Conservation (phyloP, 2,329 filamentous ascomycete genomes). For the Pseudonectria foliicola region DNA sequence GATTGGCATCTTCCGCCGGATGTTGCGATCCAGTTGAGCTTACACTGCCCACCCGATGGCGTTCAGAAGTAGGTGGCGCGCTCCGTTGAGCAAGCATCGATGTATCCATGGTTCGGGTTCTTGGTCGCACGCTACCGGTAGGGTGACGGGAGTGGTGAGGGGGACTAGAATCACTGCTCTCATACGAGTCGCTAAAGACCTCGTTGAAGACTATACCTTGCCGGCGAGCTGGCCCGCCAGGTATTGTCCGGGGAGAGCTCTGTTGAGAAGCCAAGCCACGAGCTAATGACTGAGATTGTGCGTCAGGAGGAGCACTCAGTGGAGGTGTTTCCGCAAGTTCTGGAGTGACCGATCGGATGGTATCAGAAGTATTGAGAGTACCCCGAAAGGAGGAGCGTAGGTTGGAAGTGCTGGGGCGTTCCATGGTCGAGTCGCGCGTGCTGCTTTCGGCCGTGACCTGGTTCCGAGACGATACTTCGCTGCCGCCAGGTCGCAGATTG, state of each 20-base stretch:
- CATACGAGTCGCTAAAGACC: slow-evolving; percentile 42
- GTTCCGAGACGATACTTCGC: slow-evolving; percentile 27
- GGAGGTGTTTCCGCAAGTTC: slow-evolving; percentile 39
- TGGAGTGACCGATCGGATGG: slow-evolving; percentile 60
- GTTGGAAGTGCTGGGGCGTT: slow-evolving; percentile 29
- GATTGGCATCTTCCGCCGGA: slow-evolving; percentile 42
- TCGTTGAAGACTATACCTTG: slow-evolving; percentile 58
- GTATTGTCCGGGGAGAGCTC: slow-evolving; percentile 26
- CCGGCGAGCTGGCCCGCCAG: slow-evolving; percentile 36
- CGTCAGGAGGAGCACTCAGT: slow-evolving; percentile 16
- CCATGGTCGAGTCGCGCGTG: slow-evolving; percentile 24
- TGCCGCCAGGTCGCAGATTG: slow-evolving; percentile 29
- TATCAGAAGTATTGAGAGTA: slow-evolving; percentile 29
- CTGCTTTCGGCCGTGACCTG: slow-evolving; percentile 25
- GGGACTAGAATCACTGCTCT: slow-evolving; percentile 35
- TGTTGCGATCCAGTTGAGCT: slow-evolving; percentile 53
- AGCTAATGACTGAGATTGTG: slow-evolving; percentile 14
- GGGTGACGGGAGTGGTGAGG: slow-evolving; percentile 27
- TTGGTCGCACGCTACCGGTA: slow-evolving; percentile 37
- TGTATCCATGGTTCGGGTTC: slow-evolving; percentile 53
- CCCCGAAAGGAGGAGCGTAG: slow-evolving; percentile 28
- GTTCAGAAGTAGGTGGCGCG: slow-evolving; percentile 36
- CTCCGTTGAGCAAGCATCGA: slow-evolving; percentile 41
- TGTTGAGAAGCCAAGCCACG: slow-evolving; percentile 24
- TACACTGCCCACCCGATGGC: slow-evolving; percentile 64